Conservation (phyloP, 2,329 filamentous ascomycete species). For the Alternaria brassicae region DNA sequence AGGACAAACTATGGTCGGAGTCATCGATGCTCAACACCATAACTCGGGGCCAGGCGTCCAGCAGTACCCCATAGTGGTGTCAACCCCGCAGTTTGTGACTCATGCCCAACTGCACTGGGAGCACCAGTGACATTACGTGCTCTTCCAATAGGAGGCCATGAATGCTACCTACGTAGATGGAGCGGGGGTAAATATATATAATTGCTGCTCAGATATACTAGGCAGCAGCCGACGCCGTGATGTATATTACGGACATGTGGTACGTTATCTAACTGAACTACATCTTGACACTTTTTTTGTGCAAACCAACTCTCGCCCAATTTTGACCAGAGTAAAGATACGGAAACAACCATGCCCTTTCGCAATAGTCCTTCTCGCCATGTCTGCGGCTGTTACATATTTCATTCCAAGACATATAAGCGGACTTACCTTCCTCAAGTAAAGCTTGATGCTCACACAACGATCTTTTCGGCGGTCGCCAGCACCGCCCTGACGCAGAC, state of each 20-base stretch:
- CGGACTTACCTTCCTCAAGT: conserved; percentile 9
- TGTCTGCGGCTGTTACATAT: conserved; percentile 10
- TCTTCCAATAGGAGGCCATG: not conserved
- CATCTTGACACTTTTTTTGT: not conserved
- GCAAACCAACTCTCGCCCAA: not conserved
- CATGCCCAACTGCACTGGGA: not conserved
- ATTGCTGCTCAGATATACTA: not conserved
- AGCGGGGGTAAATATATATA: not conserved
- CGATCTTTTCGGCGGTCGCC: conserved; percentile 6
- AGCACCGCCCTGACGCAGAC: conserved; percentile 6
- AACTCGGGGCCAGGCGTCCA: not conserved
- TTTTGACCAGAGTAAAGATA: not conserved
- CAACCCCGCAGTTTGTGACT: not conserved
- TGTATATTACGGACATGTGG: not conserved
- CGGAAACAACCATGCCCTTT: not conserved
- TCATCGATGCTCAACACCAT: not conserved
- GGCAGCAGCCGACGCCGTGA: not conserved
- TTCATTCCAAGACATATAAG: not conserved
- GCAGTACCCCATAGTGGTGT: not conserved
- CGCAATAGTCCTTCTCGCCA: not conserved
- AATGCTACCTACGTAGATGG: not conserved
- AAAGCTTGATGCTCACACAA: conserved; percentile 5
- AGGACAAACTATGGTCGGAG: not conserved
- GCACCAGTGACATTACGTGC: not conserved
- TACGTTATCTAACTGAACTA: not conserved